Base-by-base conservation (phyloP, 352 stramenopile genomes). In the Plasmopara muralis region DNA sequence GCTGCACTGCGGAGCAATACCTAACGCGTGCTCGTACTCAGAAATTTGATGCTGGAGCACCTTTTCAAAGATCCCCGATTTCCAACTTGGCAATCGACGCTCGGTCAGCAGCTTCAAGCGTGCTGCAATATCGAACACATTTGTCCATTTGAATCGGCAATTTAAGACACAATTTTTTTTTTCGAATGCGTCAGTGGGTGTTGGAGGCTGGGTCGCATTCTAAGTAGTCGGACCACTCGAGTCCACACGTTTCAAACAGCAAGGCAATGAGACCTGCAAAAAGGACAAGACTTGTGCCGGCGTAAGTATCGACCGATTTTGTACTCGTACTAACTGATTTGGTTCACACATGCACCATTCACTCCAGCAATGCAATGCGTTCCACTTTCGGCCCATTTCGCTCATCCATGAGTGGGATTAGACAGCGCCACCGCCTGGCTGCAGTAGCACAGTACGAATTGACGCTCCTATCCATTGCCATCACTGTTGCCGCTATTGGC, bases 11-110 rank as follows among this genome's bases (percentile, higher is more conserved):
- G 64, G 50, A 0, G 57, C 70, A 9, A 71, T 33, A 87, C 62
- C 7, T 54, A 57, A 13, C 75, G 66, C 10, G 47, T 82, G 8
- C 68, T 65, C 2, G 64, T 70, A 8, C 68, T 62, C 42, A 65
- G 59, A 51, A 67, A 72, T 1, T 50, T 79, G 2, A 47, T 41
- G 9, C 39, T 52, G 33, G 57, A 68, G 48, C 75, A 87, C 1
- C 30, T 34, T 9, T 65, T 57, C 41, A 60, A 83, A 20, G 51
- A 49, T 2, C 60, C 47, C 74, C 74, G 87, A 13, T 80, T 62
- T 18, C 70, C 71, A 13, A 85, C 66, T 38, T 77, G 56, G 45
- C 79, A 89, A 60, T 87, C 72, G 0, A 85, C 48, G 12, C 64
- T 55, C 0, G 72, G 64, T 9, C 54, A 64, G 49, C 76, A 87